Evolutionary conservation across 306 rosid species (phyloP).

Genomic region (apple (Malus domestica)): ASM211411v1 NC_041791.1:33483001-33483500

Average conservation of each 20-base stretch:
- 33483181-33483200: slow-evolving; percentile 43
- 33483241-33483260: slow-evolving; percentile 20
- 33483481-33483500: background rate
- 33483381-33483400: background rate
- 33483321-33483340: background rate
- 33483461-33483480: background rate
- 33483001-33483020: background rate
- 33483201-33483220: slow-evolving; percentile 44
- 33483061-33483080: slow-evolving; percentile 42
- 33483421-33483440: background rate
- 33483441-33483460: background rate
- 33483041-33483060: slow-evolving; percentile 35
- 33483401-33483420: background rate
- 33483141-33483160: slow-evolving; percentile 44
- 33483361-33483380: background rate
- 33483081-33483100: slow-evolving; percentile 42
- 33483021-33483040: slow-evolving; percentile 29
- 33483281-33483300: slow-evolving; percentile 10
- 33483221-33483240: slow-evolving; percentile 58
- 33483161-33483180: slow-evolving; percentile 36
- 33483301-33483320: background rate
- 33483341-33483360: background rate
- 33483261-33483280: background rate
- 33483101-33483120: slow-evolving; percentile 37
- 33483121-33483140: slow-evolving; percentile 36